phyloP scores from a whole-genome alignment of 768 basidiomycete species.

The Neoboletus subvelutipes region DNA sequence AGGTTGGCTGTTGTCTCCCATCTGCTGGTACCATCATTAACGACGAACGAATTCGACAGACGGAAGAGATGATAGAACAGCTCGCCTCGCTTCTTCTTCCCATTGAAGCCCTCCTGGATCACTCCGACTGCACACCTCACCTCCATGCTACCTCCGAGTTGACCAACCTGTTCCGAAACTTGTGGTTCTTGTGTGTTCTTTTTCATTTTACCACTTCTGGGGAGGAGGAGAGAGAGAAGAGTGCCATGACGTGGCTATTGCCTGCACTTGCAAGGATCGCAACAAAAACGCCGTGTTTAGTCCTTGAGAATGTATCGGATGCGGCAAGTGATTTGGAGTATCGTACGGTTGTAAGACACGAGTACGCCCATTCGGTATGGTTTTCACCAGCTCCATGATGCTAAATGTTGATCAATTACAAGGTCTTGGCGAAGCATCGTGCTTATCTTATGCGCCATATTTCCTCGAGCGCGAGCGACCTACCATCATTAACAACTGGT shows the following conservation, averaged over 20 bases:
- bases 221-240: constrained; percentile 46
- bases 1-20: constrained; percentile 43
- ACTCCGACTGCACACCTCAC: constrained; percentile 65
- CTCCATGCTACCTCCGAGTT: constrained; percentile 54
- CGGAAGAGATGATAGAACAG: constrained; percentile 82
- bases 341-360: constrained; percentile 84
- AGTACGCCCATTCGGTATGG: constrained; percentile 76
- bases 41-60: constrained; percentile 38
- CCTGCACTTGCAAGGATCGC: constrained; percentile 81
- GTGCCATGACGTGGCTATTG: constrained; percentile 75
- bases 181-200: constrained; percentile 92
- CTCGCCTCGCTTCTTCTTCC: constrained; percentile 86
- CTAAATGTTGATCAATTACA: constrained; percentile 5
- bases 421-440: constrained; percentile 76
- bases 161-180: constrained; percentile 79
- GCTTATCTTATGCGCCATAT: constrained; percentile 62
- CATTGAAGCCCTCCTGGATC: constrained; percentile 82
- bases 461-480: constrained; percentile 61
- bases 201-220: constrained; percentile 67
- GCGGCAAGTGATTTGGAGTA: constrained; percentile 89
- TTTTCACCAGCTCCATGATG: neutral
- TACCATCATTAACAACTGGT: constrained; percentile 72
- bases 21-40: constrained; percentile 6
- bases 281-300: constrained; percentile 79
- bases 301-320: constrained; percentile 80